Base-by-base conservation (phyloP, 176 grass and related monocot species). In the Cymbopogon citratus region DNA sequence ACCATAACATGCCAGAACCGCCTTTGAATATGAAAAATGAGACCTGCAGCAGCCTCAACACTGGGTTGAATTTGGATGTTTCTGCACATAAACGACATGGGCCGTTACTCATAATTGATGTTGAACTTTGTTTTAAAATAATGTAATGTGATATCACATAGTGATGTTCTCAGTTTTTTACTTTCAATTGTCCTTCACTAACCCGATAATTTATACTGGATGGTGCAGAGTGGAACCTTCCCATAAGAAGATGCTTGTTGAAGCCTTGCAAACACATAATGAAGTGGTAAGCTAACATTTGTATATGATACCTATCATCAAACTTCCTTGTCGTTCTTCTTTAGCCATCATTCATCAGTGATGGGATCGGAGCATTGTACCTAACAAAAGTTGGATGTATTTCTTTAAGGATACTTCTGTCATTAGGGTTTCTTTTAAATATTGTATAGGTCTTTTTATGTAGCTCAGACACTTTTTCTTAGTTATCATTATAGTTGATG, bases 201-300 rank as follows among this genome's bases (percentile, higher is more conserved):
- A 76, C 35, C 77, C 81, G 19, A 85, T 29, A 81, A 68, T 39
- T 80, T 38, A 23, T 81, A 62, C 64, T 83, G 33, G 23, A 81
- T 87, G 79, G 16, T 49, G 69, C 78, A 99, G 96, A 80, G 96
- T 99, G 66, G 96, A 99, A 91, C 96, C 96, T 90, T 95, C 92
- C 54, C 96, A 99, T 81, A 99, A 99, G 80, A 99, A 88, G 85
- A 95, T 99, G 92, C 87, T 99, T 63, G 92, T 99, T 80, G 96
- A 99, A 93, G 90, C 90, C 52, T 90, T 99, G 83, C 89, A 99
- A 88, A 88, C 90, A 88, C 92, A 95, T 34, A 95, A 93, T 84
- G 96, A 99, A 99, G 96, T 99, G 92, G 96, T 99, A 93, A 78
- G 84, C 59, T 44, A 82, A 33, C n/a, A 39, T 51, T 69, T 82